Evolutionary conservation across 495 filamentous ascomycete genomes (phyloP), one percentile per base, ranked within the genome.

Genomic region (Xylaria castorea): DNA sequence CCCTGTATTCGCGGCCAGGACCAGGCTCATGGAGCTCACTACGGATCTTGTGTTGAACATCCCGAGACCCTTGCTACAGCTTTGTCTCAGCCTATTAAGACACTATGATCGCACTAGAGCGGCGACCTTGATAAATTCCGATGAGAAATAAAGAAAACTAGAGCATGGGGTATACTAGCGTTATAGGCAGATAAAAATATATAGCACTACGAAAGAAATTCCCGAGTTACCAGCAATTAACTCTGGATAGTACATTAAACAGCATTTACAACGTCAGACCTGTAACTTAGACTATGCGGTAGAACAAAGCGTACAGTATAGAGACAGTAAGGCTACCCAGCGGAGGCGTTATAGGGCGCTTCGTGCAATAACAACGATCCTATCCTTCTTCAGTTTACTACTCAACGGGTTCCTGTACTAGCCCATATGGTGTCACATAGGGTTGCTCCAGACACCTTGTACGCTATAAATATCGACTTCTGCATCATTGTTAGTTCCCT

Each of bases 1-100:
- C 64, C 66, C 14, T 64, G 25, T 66, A 44, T 51, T 46, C 25
- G 3, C 30, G 20, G 50, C 36, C 6, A 64, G 32, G 48, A 57
- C 50, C 48, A 68, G 50, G 66, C 50, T 55, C 50, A n/a, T 27
- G 50, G 64, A 50, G 50, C 66, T 68, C 50, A 30, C 46, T 53
- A 51, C 30, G 32, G n/a, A 32, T 46, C 46, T 27, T 6, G 9
- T 8, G 32, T 66, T 50, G 14, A 53, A 53, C 38, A 42, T 46
- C 30, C 64, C 38, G 46, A 4, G 61, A 27, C 27, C 44, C 64
- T 34, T 66, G 63, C 63, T 18, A 50, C 30, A 20, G 46, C 46
- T 36, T 25, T 32, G 9, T 38, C 64, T 53, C 51, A 46, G 46
- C 64, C 64, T 25, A 66, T 66, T 20, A 53, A 53, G 30, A 38